These are phyloP conservation scores for Suhomyces pyralidae DNA, from an alignment of 805 yeast genomes.

Conservation along the genomic window DNA sequence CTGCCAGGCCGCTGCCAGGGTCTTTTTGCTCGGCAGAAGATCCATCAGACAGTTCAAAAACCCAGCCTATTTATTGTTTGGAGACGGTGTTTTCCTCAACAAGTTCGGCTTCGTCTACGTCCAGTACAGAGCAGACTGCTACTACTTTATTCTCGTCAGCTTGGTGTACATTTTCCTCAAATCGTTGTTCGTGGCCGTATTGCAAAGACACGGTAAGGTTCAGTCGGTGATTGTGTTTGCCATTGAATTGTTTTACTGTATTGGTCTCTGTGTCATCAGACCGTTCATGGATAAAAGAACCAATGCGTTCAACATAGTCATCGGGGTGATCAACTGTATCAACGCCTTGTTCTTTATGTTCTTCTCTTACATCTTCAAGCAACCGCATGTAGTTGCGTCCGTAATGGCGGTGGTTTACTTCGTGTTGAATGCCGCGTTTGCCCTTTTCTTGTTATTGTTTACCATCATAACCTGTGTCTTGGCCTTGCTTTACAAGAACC, in stretches of 20 bases:
- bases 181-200: slow-evolving; percentile 80
- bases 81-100: slow-evolving; percentile 76
- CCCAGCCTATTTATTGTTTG: slow-evolving; percentile 88
- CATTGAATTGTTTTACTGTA: slow-evolving; percentile 70
- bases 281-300: slow-evolving; percentile 96
- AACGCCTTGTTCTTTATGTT: slow-evolving; percentile 86
- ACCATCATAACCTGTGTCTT: slow-evolving; percentile 84
- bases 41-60: slow-evolving; percentile 74
- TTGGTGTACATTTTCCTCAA: slow-evolving; percentile 67
- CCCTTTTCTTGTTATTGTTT: slow-evolving; percentile 75
- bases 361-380: slow-evolving; percentile 79
- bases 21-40: slow-evolving; percentile 68
- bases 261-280: slow-evolving; percentile 61
- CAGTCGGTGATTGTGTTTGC: slow-evolving; percentile 77
- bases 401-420: slow-evolving; percentile 90
- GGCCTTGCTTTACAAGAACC: slow-evolving; percentile 84
- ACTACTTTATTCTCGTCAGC: slow-evolving; percentile 73
- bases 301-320: slow-evolving; percentile 86
- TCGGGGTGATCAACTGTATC: slow-evolving; percentile 72
- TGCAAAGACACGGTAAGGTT: slow-evolving; percentile 75
- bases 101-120: slow-evolving; percentile 90
- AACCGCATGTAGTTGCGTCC: slow-evolving; percentile 85
- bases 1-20: slow-evolving; percentile 69
- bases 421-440: slow-evolving; percentile 84
- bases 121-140: slow-evolving; percentile 83